These are phyloP conservation scores for Tuber brumale DNA, from an alignment of 495 filamentous ascomycete genomes.

Conservation along the genomic window DNA sequence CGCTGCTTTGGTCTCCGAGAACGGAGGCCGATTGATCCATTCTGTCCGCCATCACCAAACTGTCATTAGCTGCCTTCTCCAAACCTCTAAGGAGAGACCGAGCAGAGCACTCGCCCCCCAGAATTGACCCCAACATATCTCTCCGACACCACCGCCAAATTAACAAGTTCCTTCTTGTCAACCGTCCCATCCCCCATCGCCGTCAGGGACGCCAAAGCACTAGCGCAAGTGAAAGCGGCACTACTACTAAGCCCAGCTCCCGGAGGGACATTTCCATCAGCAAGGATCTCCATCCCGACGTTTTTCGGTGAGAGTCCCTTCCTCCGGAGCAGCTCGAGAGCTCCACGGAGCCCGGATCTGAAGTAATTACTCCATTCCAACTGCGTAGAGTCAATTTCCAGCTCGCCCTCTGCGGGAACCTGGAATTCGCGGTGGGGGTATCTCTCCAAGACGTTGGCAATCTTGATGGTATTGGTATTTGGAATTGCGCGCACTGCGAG, in stretches of 20 bases:
- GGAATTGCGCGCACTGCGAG: constrained; percentile 64
- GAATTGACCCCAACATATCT: constrained; percentile 93
- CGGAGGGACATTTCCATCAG: constrained; percentile 85
- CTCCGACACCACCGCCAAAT: constrained; percentile 89
- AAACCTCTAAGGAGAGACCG: not conserved
- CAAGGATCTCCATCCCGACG: constrained; percentile 75
- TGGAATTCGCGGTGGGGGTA: constrained; percentile 72
- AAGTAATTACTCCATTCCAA: constrained; percentile 99
- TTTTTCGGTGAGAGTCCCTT: constrained; percentile 57
- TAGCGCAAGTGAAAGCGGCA: constrained; percentile 88
- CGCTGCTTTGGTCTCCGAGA: constrained; percentile 75
- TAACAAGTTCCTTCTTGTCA: constrained; percentile 80
- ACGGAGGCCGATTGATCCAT: constrained; percentile 99
- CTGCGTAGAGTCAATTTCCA: constrained; percentile 73
- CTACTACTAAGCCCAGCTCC: constrained; percentile 90
- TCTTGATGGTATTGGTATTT: constrained; percentile 52
- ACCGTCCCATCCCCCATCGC: constrained; percentile 75
- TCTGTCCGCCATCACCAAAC: constrained; percentile 39
- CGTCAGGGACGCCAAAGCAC: constrained; percentile 77
- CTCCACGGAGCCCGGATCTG: constrained; percentile 79
- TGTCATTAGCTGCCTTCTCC: not conserved
- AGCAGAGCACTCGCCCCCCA: constrained; percentile 60
- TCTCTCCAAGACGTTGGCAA: constrained; percentile 74
- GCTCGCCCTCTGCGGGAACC: constrained; percentile 57
- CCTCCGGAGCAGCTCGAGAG: constrained; percentile 68